Evolutionary conservation across 2,329 filamentous ascomycete genomes (phyloP).

Genomic region (Dactylellina leptospora): DNA sequence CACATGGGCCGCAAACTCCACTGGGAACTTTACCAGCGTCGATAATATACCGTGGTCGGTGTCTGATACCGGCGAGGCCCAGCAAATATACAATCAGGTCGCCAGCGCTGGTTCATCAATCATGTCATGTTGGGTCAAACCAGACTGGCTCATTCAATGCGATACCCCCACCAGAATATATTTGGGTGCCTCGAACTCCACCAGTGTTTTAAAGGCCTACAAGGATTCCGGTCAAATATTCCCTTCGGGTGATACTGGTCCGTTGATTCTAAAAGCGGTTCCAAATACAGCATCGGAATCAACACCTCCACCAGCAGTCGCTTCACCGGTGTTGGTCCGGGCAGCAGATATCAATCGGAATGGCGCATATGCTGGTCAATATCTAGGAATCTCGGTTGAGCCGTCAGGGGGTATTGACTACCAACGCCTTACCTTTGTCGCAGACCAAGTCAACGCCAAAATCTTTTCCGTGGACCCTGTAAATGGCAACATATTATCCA

Average conservation of each 20-base stretch:
- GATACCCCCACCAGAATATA: not conserved
- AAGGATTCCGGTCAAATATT: not conserved
- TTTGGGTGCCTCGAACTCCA: slow-evolving; percentile 1
- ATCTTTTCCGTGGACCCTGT: not conserved
- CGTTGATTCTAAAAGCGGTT: slow-evolving; percentile 6
- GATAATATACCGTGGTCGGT: not conserved
- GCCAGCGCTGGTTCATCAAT: not conserved
- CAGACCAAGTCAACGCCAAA: not conserved
- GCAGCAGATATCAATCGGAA: not conserved
- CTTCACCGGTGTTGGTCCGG: not conserved
- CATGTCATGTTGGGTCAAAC: not conserved
- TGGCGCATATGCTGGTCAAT: not conserved
- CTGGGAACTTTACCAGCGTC: not conserved
- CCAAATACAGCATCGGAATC: not conserved
- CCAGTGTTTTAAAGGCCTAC: not conserved
- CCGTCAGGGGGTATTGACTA: not conserved
- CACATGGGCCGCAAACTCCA: not conserved
- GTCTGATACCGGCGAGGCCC: not conserved
- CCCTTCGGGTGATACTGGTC: not conserved
- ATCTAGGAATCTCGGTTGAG: not conserved
- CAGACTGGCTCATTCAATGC: not conserved
- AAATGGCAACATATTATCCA: slow-evolving; percentile 4
- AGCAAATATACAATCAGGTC: not conserved
- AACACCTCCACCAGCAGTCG: not conserved
- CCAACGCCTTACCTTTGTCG: not conserved